Evolutionary conservation across 176 grass and related monocot genomes (phyloP).

Genomic region (Dendrocalamus sinicus): DNA sequence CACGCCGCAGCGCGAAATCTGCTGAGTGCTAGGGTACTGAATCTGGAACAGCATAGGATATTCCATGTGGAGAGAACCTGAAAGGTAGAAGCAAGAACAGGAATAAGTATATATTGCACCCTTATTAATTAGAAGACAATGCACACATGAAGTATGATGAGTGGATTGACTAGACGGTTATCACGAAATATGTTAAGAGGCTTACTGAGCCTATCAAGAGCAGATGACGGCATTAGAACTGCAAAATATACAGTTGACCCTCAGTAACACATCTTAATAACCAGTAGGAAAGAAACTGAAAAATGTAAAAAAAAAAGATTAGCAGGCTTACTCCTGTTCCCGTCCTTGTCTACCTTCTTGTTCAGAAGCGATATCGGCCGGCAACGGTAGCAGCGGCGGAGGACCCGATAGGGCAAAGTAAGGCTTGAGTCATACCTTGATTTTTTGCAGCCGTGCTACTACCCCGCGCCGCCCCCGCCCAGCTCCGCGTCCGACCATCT

Average conservation of each 20-base stretch:
- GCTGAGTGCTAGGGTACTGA: conserved; percentile 42
- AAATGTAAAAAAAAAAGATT: too few species aligned
- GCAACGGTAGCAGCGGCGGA: too few species aligned
- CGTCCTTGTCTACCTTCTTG: background rate
- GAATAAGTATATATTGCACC: background rate
- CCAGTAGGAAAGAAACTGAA: background rate
- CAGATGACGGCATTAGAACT: conserved; percentile 80
- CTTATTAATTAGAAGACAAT: background rate
- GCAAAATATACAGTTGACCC: background rate
- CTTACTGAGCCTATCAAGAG: conserved; percentile 64
- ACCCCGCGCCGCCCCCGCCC: too few species aligned
- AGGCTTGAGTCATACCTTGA: too few species aligned
- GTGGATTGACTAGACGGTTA: background rate
- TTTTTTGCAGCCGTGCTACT: too few species aligned
- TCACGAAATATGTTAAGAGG: background rate
- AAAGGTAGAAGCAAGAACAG: background rate
- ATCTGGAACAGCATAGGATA: conserved; percentile 73
- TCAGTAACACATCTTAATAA: background rate
- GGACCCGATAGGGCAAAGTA: too few species aligned
- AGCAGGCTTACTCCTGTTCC: conserved; percentile 1
- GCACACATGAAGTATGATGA: background rate
- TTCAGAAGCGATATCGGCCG: background rate
- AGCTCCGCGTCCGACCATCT: too few species aligned
- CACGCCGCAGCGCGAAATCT: conserved; percentile 64
- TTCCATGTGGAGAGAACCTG: conserved; percentile 45